Conservation (phyloP, 164 flowering plant genomes). For the Annona squamosa region DNA sequence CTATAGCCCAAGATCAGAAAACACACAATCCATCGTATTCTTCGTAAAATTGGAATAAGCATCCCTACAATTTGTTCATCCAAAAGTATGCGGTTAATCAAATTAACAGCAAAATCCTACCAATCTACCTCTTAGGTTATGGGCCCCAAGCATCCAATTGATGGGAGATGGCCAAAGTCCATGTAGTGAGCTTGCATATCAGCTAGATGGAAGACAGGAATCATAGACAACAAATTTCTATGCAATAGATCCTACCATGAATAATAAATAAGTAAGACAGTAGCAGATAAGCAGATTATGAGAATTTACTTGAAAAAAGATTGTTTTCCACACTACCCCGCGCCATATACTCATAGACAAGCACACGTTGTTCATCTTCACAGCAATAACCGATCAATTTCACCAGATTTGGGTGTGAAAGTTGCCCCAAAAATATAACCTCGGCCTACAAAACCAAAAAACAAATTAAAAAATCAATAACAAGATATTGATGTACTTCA, state of each 20-base stretch:
- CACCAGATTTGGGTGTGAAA: slow-evolving; percentile 89
- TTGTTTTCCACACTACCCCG: slow-evolving; percentile 82
- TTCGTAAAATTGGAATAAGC: too few species aligned
- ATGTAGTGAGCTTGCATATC: too few species aligned
- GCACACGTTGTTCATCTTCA: slow-evolving; percentile 78
- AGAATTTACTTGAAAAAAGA: slow-evolving; percentile 62
- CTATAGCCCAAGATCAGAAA: too few species aligned
- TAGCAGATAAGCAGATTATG: neutral
- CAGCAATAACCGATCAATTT: slow-evolving; percentile 87
- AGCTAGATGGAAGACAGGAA: too few species aligned
- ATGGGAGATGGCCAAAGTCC: too few species aligned
- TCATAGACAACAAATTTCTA: neutral
- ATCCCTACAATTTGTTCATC: too few species aligned
- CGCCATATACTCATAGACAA: slow-evolving; percentile 83
- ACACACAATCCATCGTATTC: too few species aligned
- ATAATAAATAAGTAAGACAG: neutral
- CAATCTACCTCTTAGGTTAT: too few species aligned
- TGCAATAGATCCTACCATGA: neutral
- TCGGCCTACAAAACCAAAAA: slow-evolving; percentile 52
- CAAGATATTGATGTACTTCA: neutral
- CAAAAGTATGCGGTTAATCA: too few species aligned
- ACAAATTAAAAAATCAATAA: slow-evolving; percentile 1
- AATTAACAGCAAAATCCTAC: too few species aligned
- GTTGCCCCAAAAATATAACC: slow-evolving; percentile 89
- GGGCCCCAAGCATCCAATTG: too few species aligned